Base-by-base conservation (phyloP, 371 early-diverging fungal genomes). In the Mortierella sp. region DNA sequence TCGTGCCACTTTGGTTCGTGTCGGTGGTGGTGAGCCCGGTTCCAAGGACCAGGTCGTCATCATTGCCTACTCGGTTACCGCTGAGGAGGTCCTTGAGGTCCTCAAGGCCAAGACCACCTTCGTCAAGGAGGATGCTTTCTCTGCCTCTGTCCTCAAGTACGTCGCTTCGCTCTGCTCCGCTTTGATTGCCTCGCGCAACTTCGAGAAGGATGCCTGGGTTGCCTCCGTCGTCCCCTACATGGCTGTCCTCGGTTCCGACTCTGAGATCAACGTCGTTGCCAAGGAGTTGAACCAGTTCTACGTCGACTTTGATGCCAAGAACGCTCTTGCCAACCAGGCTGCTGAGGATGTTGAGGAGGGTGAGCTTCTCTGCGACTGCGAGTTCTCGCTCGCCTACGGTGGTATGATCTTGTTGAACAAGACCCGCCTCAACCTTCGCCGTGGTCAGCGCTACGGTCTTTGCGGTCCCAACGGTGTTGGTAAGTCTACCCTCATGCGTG, bases 381-480 rank as follows among this genome's bases (percentile, higher is more conserved):
- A 91, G 70, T 94, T 95, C 88, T 88, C 89, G 26, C 87, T 95
- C 70, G 94, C 93, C 29, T 94, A 94, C 81, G 94, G 95, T 84
- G 93, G 90, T 73, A 91, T 91, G 90, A 91, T 94, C 80, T 81
- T 94, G 68, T 80, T 94, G 55, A 92, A 91, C 84, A 85, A 90
- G 75, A 90, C 93, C 62, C 72, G 84, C 67, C 86, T 95, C 70
- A 88, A 89, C 76, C 88, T 94, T 47, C 90, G 89, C 83, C 88
- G 92, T 75, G 95, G 94, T 74, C 89, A 88, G 69, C 89, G 93
- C 57, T 95, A 95, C 83, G 95, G 94, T 77, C 86, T 94, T 25
- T 92, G 92, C 82, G 94, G 94, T 64, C 85, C 85, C 65, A 96
- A 94, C 86, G 96, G 95, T 68, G 88, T 91, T 74, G 96, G 96